Base-by-base conservation (phyloP, 2,329 filamentous ascomycete species). In the Curvularia verruculosa region DNA sequence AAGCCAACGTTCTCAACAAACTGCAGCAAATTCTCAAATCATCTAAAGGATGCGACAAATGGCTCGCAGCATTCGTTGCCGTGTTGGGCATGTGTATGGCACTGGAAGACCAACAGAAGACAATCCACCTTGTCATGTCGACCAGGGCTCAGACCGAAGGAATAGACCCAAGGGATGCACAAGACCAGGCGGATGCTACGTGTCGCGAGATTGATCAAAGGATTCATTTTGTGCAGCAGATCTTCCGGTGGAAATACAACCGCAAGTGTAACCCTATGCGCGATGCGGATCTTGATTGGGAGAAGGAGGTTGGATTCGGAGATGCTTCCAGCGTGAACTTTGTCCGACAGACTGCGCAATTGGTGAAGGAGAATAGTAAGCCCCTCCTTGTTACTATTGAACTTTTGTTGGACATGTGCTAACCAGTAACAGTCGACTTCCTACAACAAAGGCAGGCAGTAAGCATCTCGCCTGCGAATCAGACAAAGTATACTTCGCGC, bases 201-300 rank as follows among this genome's bases (percentile, higher is more conserved):
- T 81, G 79, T 55, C 60, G 73, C 21, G 73, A 77, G 10, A 81
- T 82, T 44, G 81, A 83, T 41, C 69, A 74, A 21, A 69, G 77
- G 10, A 81, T 79, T 65, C 66, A 70, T 13, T 77, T 82, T 53
- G 69, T 83, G 44, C 70, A 77, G 49, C 76, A 76, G 18, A 73
- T 83, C 12, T 83, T 81, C 66, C 69, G 78, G 36, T 79, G 75
- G 75, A 82, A 82, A 64, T 82, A 81, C 63, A 77, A 80, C 47
- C 76, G 77, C 58, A 78, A 72, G 63, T 73, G 68, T 58, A 78
- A 77, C 55, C 77, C 74, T 21, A 72, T 80, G 59, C 60, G 67
- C 3, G 71, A 76, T 28, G 44, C 64, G 2, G 77, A 78, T 13
- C 72, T 72, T 31, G 73, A 74, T 28, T 77, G 73, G 68, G 78